Evolutionary conservation across 2,329 filamentous ascomycete species (phyloP), one percentile per base, ranked within the genome.

Genomic region (Ophiocordyceps camponoti-rufipedis): DNA sequence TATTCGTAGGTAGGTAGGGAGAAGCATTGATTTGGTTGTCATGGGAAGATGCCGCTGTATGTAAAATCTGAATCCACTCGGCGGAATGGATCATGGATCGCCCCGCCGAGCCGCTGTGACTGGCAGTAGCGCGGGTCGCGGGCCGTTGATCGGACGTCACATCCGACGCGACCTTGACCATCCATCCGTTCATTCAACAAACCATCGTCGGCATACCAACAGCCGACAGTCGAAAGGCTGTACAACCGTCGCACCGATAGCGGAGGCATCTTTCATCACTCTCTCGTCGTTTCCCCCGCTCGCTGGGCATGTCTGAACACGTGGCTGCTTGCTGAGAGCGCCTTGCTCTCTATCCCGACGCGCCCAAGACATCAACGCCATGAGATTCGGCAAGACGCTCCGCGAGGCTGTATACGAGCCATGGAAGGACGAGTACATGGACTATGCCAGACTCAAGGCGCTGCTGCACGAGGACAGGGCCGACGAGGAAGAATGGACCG

Each of bases 341-440:
- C n/a, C n/a, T n/a, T n/a, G n/a, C n/a, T n/a, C n/a, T n/a, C n/a
- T n/a, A n/a, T n/a, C n/a, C n/a, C n/a, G n/a, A n/a, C n/a, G n/a
- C n/a, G n/a, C n/a, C n/a, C n/a, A n/a, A n/a, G n/a, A n/a, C n/a
- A 11, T 16, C 7, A 31, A 39, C 45, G 45, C 43, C 44, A 96
- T 98, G 91, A 83, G 86, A 56, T 98, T 95, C 70, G 89, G 89
- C 50, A 85, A 80, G 67, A 95, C 86, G 44, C 75, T 98, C 49
- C 78, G 80, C 56, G 75, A 78, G 56, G 80, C 85, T 48, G 71
- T 85, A 55, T 91, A 96, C 62, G 66, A 75, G 54, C 86, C 87
- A 58, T 98, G 89, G 89, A 84, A 82, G 63, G 84, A 82, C 60
- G 75, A 93, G 58, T 96, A 98, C 69, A 85, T 98, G 59, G 88